Evolutionary conservation across 2,329 filamentous ascomycete species (phyloP).

Genomic region (Colletotrichum limetticola): DNA sequence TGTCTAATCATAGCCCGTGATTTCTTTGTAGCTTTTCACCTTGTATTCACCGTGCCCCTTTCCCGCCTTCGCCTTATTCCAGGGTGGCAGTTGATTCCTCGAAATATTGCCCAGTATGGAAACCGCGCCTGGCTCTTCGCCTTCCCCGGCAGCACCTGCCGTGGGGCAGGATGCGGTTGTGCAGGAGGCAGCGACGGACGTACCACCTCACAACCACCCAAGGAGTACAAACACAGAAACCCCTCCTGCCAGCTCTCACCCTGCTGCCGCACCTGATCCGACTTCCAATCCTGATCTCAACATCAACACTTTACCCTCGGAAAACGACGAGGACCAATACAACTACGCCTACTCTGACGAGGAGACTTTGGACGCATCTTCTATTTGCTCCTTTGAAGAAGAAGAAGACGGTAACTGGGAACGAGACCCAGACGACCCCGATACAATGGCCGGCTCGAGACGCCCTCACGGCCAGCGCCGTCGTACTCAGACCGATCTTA

Average conservation of each 20-base stretch:
- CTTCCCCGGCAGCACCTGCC: constrained; percentile 31
- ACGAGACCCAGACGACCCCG: constrained; percentile 14
- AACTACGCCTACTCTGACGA: constrained; percentile 29
- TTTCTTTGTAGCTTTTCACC: not conserved
- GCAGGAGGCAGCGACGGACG: constrained; percentile 18
- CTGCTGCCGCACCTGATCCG: not conserved
- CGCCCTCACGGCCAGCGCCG: constrained; percentile 27
- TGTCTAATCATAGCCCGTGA: constrained; percentile 2
- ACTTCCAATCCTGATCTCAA: not conserved
- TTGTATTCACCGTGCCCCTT: constrained; percentile 9
- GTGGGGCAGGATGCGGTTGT: constrained; percentile 13
- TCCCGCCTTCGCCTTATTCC: not conserved
- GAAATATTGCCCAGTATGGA: constrained; percentile 24
- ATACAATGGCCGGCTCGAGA: constrained; percentile 27
- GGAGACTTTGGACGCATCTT: constrained; percentile 30
- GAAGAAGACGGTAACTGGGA: constrained; percentile 34
- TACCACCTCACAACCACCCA: constrained; percentile 25
- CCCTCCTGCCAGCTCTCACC: constrained; percentile 20
- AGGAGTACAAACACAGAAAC: constrained; percentile 23
- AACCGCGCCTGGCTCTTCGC: constrained; percentile 10
- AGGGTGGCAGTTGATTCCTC: not conserved
- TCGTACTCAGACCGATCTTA: constrained; percentile 56
- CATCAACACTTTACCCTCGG: constrained; percentile 26
- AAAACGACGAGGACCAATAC: constrained; percentile 28
- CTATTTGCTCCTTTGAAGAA: constrained; percentile 32